A percentile compares a stretch with the other conserved stretches of the same genome.
Evolutionary conservation across 2,329 filamentous ascomycete genomes (phyloP).

Genomic region (Pezizomycotina sp.): DNA sequence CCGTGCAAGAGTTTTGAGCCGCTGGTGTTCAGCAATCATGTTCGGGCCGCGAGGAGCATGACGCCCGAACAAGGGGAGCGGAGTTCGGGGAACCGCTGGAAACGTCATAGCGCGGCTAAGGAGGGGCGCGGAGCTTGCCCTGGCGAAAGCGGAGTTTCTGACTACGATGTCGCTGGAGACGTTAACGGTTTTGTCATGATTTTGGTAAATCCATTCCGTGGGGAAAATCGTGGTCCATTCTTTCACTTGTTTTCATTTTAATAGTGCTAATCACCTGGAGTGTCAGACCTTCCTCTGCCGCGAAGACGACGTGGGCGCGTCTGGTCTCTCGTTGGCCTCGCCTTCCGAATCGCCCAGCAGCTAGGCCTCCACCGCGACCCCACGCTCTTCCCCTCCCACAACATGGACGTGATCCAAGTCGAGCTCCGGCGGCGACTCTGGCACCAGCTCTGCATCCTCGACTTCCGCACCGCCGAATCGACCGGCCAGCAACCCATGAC

Average conservation of each 20-base stretch:
- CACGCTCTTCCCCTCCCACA: conserved; percentile 33
- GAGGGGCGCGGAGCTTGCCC: conserved; percentile 43
- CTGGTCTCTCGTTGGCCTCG: conserved; percentile 47
- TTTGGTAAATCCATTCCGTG: conserved; percentile 49
- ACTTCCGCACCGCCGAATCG: conserved; percentile 39
- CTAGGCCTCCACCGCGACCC: conserved; percentile 44
- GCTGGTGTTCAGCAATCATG: conserved; percentile 50
- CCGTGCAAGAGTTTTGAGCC: conserved; percentile 44
- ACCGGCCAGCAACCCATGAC: conserved; percentile 36
- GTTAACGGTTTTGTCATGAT: too few relatives aligned
- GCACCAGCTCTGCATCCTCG: conserved; percentile 44
- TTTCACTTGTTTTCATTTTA: conserved; percentile 51
- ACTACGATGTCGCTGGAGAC: too few relatives aligned
- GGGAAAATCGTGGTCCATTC: conserved; percentile 46
- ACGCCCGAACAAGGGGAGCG: conserved; percentile 38
- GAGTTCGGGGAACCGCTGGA: conserved; percentile 39
- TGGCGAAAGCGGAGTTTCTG: conserved; percentile 51
- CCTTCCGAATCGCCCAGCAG: conserved; percentile 42
- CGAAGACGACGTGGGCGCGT: conserved; percentile 32
- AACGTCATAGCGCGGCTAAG: conserved; percentile 40
- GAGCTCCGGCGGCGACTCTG: conserved; percentile 45
- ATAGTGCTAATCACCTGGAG: conserved; percentile 31
- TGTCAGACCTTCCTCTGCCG: conserved; percentile 4
- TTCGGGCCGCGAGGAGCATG: conserved; percentile 42
- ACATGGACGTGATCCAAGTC: conserved; percentile 39